Percentiles rank a stretch among this genome's conserved stretches.
These are phyloP conservation scores for Neurospora sp. DNA, from an alignment of 495 filamentous ascomycete species.

Conservation along the genomic window DNA sequence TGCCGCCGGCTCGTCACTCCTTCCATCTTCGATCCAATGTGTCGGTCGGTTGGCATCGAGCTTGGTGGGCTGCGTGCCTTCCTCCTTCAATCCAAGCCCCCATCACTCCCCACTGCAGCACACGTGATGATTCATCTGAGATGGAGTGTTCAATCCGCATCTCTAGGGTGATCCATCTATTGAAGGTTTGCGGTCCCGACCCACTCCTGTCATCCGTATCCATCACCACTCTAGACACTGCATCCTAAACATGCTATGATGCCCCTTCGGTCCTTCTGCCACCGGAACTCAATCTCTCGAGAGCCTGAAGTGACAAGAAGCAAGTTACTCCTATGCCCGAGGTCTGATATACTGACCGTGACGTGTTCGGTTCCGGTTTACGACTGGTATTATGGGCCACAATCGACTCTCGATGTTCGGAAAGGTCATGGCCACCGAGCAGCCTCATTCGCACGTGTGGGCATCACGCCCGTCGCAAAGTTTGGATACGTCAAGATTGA, in stretches of 20 bases:
- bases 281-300: too few species aligned
- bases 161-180: not conserved
- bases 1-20: not conserved
- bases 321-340: too few species aligned
- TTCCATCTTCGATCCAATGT: not conserved
- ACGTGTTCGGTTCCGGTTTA: too few species aligned
- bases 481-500: not conserved
- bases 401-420: not conserved
- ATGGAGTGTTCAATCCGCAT: not conserved
- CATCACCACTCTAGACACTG: too few species aligned
- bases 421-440: not conserved
- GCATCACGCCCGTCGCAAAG: not conserved
- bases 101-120: not conserved
- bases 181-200: not conserved
- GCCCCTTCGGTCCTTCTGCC: too few species aligned
- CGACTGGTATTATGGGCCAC: not conserved
- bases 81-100: not conserved
- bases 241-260: too few species aligned
- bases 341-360: too few species aligned
- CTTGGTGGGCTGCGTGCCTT: not conserved
- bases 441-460: not conserved
- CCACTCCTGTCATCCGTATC: not conserved
- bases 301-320: too few species aligned
- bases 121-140: not conserved
- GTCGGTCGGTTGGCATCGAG: not conserved